Evolutionary conservation across 1,284 basidiomycete genomes (phyloP), one percentile per base, ranked within the genome.

Genomic region (Pseudomicrostroma phylloplanum): DNA sequence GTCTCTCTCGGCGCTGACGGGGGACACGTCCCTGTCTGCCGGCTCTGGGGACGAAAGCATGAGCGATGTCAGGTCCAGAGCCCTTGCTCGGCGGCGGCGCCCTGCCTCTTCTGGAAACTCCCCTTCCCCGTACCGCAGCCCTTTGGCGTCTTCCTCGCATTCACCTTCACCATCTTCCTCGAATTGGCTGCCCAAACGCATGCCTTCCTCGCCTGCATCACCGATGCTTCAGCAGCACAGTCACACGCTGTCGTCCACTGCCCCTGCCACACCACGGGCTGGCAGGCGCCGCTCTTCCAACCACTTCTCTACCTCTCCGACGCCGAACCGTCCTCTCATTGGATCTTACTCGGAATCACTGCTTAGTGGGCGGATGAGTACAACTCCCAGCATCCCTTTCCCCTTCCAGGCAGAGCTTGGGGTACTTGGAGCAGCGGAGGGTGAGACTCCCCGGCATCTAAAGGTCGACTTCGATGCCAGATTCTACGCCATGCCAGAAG

Each of bases 291-390:
- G 15, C 51, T 26, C 25, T 25, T 54, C 51, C 4, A 23, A 19
- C 6, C 51, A 54, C 51, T 25, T 11, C 21, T 54, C 51, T 25
- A 54, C 51, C 2, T 54, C 51, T 15, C 65, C 64, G 0, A 63
- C 64, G 1, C 63, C 68, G 53, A 69, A 69, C 54, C 66, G 67
- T 63, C 70, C 69, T 8, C 67, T 81, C 40, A 71, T 80, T 41
- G 80, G 80, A n/a, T 76, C 72, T 1, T 81, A 79, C 61, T 79
- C 80, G 59, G 70, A 79, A 30, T 80, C 79, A 0, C 74, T 81
- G 3, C 66, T 81, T 3, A 64, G 71, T 25, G 80, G 80, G 0
- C 68, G 80, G 41, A 77, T 81, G 72, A 74, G 74, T 1, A 72
- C 74, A 58, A 65, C 63, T 0, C 66, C 71, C 2, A 78, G 77